Percentiles rank a stretch among this genome's conserved stretches.
Conservation (phyloP, 139 green algal species). For the Gonium pectorale region DNA sequence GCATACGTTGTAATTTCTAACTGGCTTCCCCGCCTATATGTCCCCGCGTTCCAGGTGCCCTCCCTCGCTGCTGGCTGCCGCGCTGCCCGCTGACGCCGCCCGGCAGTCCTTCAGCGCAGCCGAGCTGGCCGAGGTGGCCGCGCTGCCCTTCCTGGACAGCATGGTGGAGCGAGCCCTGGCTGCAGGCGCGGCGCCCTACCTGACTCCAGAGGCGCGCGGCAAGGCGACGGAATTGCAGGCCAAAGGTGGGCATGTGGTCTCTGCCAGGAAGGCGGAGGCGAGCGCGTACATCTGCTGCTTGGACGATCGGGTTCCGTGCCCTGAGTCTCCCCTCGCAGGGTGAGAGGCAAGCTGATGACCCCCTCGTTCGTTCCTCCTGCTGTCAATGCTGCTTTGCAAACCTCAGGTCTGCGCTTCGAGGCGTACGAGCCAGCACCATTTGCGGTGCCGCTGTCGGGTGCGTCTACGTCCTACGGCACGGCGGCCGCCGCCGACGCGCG, state of each 20-base stretch:
- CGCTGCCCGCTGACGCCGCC: conserved; percentile 76
- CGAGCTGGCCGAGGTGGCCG: conserved; percentile 37
- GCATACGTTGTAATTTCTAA: too few relatives aligned
- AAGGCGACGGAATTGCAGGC: conserved; percentile 41
- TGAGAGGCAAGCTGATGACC: too few relatives aligned
- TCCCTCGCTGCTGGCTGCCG: conserved; percentile 49
- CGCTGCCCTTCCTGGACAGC: conserved; percentile 24
- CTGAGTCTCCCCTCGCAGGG: too few relatives aligned
- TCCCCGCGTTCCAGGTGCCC: too few relatives aligned
- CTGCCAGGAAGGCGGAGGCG: too few relatives aligned
- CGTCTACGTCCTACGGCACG: conserved; percentile 30
- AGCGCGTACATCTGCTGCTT: too few relatives aligned
- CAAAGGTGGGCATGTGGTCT: not conserved
- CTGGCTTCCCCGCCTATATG: too few relatives aligned
- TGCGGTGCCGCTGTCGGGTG: conserved; percentile 18
- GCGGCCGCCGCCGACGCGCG: conserved; percentile 24
- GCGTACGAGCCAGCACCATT: conserved; percentile 47
- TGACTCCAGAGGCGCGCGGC: conserved; percentile 54
- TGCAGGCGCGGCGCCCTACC: conserved; percentile 73
- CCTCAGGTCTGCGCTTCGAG: conserved; percentile 48
- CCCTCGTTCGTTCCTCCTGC: not conserved
- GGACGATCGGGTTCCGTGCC: too few relatives aligned
- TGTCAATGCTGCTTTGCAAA: not conserved
- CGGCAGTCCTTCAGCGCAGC: conserved; percentile 83
- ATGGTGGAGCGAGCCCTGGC: conserved; percentile 39